Evolutionary conservation across 192 early-diverging fungal species (phyloP).

Genomic region (Helicostylum pulchrum): DNA sequence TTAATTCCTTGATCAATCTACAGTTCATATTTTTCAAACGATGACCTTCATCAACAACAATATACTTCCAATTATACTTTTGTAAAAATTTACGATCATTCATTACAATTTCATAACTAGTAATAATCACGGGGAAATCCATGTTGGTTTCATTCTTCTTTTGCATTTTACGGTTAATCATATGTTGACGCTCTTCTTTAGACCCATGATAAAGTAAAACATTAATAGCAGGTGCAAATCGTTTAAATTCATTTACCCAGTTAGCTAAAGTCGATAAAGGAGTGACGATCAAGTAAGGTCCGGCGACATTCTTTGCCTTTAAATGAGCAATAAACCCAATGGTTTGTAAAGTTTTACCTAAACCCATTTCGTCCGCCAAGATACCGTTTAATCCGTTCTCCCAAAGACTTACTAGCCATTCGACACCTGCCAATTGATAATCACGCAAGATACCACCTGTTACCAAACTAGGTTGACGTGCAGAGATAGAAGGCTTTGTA

Average conservation of each 20-base stretch:
- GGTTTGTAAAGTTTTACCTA: constrained; percentile 93
- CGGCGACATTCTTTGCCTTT: constrained; percentile 72
- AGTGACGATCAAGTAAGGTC: constrained; percentile 86
- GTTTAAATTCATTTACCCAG: constrained; percentile 89
- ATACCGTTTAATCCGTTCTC: constrained; percentile 97
- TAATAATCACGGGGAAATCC: constrained; percentile 82
- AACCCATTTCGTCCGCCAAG: constrained; percentile 93
- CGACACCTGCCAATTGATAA: constrained; percentile 92
- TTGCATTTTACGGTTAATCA: constrained; percentile 65
- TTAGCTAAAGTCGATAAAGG: constrained; percentile 89
- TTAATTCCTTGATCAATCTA: constrained; percentile 83
- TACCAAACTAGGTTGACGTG: constrained; percentile 76
- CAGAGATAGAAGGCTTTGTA: constrained; percentile 47
- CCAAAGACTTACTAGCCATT: constrained; percentile 93
- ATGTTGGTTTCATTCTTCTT: constrained; percentile 46
- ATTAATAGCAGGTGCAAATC: constrained; percentile 78
- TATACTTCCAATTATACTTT: constrained; percentile 78
- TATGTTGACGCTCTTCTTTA: constrained; percentile 64
- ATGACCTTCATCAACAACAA: constrained; percentile 96
- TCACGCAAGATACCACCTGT: constrained; percentile 85
- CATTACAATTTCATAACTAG: constrained; percentile 89
- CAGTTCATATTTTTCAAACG: constrained; percentile 96
- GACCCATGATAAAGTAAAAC: constrained; percentile 85
- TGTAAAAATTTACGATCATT: constrained; percentile 66
- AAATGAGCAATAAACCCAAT: constrained; percentile 87